Evolutionary conservation across 129 eudicot species (phyloP).

Genomic region (Escallonia herrerae): DNA sequence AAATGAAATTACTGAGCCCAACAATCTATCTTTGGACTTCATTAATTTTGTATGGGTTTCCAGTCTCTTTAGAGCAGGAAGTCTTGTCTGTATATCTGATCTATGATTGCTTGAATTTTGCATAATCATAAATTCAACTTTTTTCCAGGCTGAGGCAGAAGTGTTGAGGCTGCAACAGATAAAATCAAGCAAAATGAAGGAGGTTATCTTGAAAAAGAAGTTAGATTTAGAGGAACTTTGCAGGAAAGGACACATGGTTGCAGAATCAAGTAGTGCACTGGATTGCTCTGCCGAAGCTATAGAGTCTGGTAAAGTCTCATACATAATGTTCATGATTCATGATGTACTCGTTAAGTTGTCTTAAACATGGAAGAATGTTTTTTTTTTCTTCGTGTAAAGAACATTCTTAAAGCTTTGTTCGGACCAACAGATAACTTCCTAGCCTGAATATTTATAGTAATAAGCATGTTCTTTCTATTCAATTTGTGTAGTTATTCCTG

Average conservation of each 20-base stretch:
- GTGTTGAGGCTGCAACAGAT: constrained; percentile 53
- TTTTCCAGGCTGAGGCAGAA: constrained; percentile 67
- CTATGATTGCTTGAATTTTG: background rate
- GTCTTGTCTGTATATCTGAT: background rate
- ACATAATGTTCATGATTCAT: too few species aligned
- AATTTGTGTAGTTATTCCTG: too few species aligned
- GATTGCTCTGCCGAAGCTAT: constrained; percentile 52
- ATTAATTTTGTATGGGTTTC: constrained; percentile 44
- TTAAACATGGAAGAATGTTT: background rate
- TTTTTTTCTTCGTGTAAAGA: background rate
- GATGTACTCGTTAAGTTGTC: background rate
- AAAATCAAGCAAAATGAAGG: constrained; percentile 69
- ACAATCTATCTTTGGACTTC: constrained; percentile 64
- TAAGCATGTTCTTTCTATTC: too few species aligned
- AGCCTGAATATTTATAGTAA: too few species aligned
- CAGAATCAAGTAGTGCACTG: constrained; percentile 29
- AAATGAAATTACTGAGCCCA: constrained; percentile 72
- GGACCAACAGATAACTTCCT: too few species aligned
- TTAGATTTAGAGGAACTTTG: constrained; percentile 62
- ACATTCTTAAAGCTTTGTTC: background rate
- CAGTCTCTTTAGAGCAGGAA: background rate
- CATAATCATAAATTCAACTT: constrained; percentile 14
- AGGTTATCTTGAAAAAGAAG: constrained; percentile 59
- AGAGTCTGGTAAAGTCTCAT: constrained; percentile 47
- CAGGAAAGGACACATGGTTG: constrained; percentile 53